These are phyloP conservation scores for Coemansia sp. DNA, from an alignment of 192 early-diverging fungal genomes.

Conservation along the genomic window DNA sequence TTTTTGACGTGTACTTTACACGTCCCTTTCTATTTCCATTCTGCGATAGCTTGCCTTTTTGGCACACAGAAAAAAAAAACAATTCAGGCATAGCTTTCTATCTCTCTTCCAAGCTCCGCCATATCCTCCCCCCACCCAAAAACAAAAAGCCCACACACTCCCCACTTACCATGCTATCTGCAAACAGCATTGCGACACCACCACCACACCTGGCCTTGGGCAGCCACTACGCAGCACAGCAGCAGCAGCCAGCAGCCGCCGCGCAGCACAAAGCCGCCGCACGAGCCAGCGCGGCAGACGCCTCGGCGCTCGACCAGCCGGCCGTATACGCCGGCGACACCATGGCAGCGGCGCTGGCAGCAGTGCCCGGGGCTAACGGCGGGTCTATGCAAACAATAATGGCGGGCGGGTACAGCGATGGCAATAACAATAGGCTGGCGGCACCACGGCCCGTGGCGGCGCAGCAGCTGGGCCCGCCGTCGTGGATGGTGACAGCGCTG, in stretches of 20 bases:
- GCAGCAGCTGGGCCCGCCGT: constrained; percentile 42
- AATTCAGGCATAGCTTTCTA: not conserved
- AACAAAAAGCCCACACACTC: not conserved
- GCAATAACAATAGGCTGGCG: constrained; percentile 24
- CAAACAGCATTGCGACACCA: constrained; percentile 34
- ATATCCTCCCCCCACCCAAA: not conserved
- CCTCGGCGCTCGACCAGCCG: not conserved
- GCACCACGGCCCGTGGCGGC: constrained; percentile 56
- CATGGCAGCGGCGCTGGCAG: constrained; percentile 17
- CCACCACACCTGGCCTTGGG: constrained; percentile 5
- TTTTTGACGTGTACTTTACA: constrained; percentile 8
- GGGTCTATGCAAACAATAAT: constrained; percentile 23
- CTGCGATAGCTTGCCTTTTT: constrained; percentile 7
- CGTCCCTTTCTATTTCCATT: constrained; percentile 16
- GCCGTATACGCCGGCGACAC: not conserved
- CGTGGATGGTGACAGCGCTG: constrained; percentile 51
- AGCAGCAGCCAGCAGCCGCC: not conserved
- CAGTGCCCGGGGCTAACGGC: constrained; percentile 4
- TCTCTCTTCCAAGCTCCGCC: constrained; percentile 7
- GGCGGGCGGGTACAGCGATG: not conserved
- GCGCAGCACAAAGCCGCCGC: constrained; percentile 3
- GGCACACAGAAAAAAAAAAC: no score
- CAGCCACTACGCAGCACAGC: constrained; percentile 7
- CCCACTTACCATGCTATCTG: constrained; percentile 46
- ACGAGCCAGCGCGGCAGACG: not conserved